Evolutionary conservation across 495 filamentous ascomycete genomes (phyloP).

Genomic region (Tuber melanosporum): DNA sequence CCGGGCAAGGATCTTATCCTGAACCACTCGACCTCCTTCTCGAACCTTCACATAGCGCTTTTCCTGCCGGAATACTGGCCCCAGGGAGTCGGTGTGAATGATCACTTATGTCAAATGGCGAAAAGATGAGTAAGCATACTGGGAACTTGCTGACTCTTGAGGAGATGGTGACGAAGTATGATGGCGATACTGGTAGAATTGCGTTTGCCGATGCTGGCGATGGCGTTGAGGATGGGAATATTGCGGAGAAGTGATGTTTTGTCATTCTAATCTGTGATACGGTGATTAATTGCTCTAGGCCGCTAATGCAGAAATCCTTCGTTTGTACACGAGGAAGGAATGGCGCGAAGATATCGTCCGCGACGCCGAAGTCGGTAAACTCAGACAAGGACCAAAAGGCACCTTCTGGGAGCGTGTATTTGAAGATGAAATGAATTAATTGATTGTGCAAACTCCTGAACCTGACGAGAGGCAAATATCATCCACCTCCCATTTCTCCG

Average conservation of each 20-base stretch:
- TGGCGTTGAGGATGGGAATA: constrained; percentile 92
- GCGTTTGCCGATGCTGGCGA: constrained; percentile 93
- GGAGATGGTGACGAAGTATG: constrained; percentile 81
- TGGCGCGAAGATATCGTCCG: constrained; percentile 82
- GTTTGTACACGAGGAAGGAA: constrained; percentile 65
- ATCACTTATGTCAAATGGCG: constrained; percentile 84
- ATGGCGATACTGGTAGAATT: constrained; percentile 82
- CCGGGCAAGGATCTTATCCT: constrained; percentile 83
- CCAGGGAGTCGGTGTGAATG: constrained; percentile 72
- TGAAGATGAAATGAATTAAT: constrained; percentile 84
- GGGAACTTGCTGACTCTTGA: constrained; percentile 92
- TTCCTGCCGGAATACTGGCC: constrained; percentile 87
- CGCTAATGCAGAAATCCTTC: neutral
- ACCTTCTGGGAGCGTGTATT: constrained; percentile 84
- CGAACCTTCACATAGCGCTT: constrained; percentile 89
- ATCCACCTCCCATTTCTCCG: neutral
- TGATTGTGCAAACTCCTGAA: constrained; percentile 64
- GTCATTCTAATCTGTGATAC: constrained; percentile 77
- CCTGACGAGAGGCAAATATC: constrained; percentile 63
- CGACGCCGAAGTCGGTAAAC: constrained; percentile 52
- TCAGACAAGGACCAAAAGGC: constrained; percentile 67
- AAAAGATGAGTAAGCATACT: constrained; percentile 94
- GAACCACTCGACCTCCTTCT: constrained; percentile 91
- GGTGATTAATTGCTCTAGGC: constrained; percentile 47
- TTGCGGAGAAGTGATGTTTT: constrained; percentile 79